These are phyloP conservation scores for Aspergillus sp. DNA, from an alignment of 2,329 filamentous ascomycete genomes.

Conservation along the genomic window DNA sequence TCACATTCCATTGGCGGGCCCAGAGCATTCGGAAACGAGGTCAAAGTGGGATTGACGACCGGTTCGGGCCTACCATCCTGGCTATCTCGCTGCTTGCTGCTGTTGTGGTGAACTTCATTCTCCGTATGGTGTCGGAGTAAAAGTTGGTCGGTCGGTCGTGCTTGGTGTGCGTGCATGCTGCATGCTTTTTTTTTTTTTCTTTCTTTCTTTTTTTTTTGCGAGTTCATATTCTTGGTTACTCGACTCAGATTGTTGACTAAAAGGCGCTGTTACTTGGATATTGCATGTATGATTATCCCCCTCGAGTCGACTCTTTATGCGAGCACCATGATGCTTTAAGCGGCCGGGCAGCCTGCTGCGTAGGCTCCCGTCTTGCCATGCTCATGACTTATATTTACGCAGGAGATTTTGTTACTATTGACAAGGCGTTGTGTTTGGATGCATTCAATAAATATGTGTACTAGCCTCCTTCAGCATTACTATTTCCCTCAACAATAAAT, in stretches of 20 bases:
- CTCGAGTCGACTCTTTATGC: background rate
- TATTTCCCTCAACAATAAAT: background rate
- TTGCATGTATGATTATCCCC: slow-evolving; percentile 1
- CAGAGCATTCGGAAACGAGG: slow-evolving; percentile 88
- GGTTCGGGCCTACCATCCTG: slow-evolving; percentile 87
- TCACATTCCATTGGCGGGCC: slow-evolving; percentile 96
- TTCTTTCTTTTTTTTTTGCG: background rate
- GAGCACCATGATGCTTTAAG: background rate
- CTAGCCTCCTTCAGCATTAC: background rate
- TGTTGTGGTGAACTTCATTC: slow-evolving; percentile 93
- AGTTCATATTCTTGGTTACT: background rate
- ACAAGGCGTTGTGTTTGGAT: slow-evolving; percentile 6
- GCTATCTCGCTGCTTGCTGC: slow-evolving; percentile 82
- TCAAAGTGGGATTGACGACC: slow-evolving; percentile 94
- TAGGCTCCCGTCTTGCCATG: background rate
- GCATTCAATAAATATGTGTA: slow-evolving; percentile 2
- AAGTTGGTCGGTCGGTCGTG: background rate
- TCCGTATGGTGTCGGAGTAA: slow-evolving; percentile 54
- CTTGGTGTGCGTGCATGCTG: background rate
- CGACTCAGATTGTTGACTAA: background rate
- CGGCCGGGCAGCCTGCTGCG: background rate
- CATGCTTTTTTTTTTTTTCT: background rate
- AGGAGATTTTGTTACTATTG: background rate
- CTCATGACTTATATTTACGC: background rate
- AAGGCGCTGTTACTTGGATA: background rate